Conservation (phyloP, 768 basidiomycete species). For the Serendipita indica region DNA sequence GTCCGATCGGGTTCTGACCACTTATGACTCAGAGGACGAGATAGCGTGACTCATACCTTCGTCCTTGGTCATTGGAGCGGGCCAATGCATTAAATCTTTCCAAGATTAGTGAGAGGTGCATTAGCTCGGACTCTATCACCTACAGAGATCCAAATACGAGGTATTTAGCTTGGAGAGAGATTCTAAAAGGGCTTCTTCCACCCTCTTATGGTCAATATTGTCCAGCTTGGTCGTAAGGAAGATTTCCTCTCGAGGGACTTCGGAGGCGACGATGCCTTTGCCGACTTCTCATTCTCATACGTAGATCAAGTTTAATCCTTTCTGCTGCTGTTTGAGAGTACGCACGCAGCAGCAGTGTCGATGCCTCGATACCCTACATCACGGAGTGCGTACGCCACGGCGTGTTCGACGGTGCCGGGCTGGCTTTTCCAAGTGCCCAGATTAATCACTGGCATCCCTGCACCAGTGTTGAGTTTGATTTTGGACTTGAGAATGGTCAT, state of each 20-base stretch:
- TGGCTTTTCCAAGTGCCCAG: conserved; percentile 70
- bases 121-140: conserved; percentile 14
- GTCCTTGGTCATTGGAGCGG: conserved; percentile 48
- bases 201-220: conserved; percentile 44
- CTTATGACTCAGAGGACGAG: conserved; percentile 19
- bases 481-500: conserved; percentile 28
- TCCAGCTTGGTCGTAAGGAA: conserved; percentile 51
- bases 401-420: conserved; percentile 54
- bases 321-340: background rate
- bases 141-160: conserved; percentile 68
- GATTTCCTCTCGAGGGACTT: conserved; percentile 53
- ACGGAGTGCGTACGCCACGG: conserved; percentile 60
- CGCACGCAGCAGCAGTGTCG: conserved; percentile 50
- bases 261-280: conserved; percentile 59
- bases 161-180: conserved; percentile 58
- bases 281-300: conserved; percentile 71
- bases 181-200: conserved; percentile 45
- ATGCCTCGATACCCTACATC: conserved; percentile 54
- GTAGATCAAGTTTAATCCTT: conserved; percentile 1
- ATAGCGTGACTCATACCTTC: conserved; percentile 19
- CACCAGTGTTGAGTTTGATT: conserved; percentile 61
- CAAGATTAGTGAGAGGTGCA: background rate
- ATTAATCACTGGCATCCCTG: conserved; percentile 59
- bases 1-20: conserved; percentile 48
- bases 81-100: conserved; percentile 69